Base-by-base conservation (phyloP, 345 rosid species). In the Hibiscus trionum region DNA sequence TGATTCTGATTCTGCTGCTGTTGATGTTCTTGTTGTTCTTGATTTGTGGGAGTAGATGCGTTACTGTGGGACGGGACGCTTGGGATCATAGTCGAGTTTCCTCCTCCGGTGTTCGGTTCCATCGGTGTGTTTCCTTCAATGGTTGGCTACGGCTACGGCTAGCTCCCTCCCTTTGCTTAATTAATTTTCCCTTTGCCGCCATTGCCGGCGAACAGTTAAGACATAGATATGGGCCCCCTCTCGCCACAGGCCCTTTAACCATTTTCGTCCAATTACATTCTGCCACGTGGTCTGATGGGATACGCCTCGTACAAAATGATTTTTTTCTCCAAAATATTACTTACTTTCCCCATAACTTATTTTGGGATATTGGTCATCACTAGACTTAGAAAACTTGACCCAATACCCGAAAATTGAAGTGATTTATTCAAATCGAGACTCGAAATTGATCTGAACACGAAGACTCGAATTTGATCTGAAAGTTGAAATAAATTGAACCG, bases 211-310 rank as follows among this genome's bases (percentile, higher is more conserved):
- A 57, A 72, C 47, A n/a, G 39, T 60, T 60, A 16, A 27, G 5
- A 27, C 12, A 4, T 3, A 3, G 47, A 46, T 55, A 17, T 19
- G 59, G 59, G 27, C 26, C 26, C 59, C 8, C 19, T 55, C 4
- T 8, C 19, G 8, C 5, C 8, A n/a, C 24, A n/a, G 9, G 59
- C 59, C 26, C 21, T 17, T 55, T 55, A 7, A 55, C 26, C 27
- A 17, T 7, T 12, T 19, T 55, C 9, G 27, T 19, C 59, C 27
- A 19, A 55, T 55, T 17, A 19, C 59, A 9, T 55, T 55, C 59
- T 19, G 27, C 59, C 98, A 0, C 74, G 85, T 70, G 98, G 96
- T 47, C 96, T 97, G 10, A 87, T 92, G 17, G 97, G 94, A 68
- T 95, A 35, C 37, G 90, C 78, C 82, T 92, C 11, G 92, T 19